A percentile compares a stretch with the other conserved stretches of the same genome.
Evolutionary conservation across 2,329 filamentous ascomycete species (phyloP).

Genomic region (Alternaria atra): DNA sequence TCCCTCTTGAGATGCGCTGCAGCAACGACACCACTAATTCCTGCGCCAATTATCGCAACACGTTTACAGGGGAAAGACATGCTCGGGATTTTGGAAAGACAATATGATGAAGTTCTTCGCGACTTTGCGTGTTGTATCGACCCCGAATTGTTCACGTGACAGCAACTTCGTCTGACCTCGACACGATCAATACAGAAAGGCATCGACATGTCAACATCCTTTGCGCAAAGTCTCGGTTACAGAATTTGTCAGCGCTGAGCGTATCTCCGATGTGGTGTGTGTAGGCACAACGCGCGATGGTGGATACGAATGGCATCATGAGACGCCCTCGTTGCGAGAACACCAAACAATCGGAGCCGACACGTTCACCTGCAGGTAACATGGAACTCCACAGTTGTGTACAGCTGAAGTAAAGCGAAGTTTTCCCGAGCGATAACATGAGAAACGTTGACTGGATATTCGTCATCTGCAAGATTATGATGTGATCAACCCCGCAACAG

Average conservation of each 20-base stretch:
- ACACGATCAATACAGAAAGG: background rate
- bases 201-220: background rate
- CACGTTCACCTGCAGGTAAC: background rate
- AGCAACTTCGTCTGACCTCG: background rate
- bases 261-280: background rate
- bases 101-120: background rate
- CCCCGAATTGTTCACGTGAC: background rate
- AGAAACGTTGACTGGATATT: constrained; percentile 33
- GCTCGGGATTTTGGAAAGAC: background rate
- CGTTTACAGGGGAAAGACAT: constrained; percentile 30
- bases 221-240: background rate
- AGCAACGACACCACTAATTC: constrained; percentile 48
- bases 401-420: constrained; percentile 1
- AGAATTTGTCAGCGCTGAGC: constrained; percentile 17
- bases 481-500: constrained; percentile 50
- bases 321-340: background rate
- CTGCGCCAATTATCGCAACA: constrained; percentile 50
- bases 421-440: constrained; percentile 32
- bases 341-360: background rate
- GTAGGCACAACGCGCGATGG: constrained; percentile 20
- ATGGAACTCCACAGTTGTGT: background rate
- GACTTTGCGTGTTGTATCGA: background rate
- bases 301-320: constrained; percentile 36
- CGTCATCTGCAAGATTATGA: constrained; percentile 46
- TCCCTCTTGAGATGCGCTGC: constrained; percentile 48